A percentile compares a stretch with the other conserved stretches of the same genome.
phyloP scores from a whole-genome alignment of 495 filamentous ascomycete genomes.

The Annulohypoxylon nitens region DNA sequence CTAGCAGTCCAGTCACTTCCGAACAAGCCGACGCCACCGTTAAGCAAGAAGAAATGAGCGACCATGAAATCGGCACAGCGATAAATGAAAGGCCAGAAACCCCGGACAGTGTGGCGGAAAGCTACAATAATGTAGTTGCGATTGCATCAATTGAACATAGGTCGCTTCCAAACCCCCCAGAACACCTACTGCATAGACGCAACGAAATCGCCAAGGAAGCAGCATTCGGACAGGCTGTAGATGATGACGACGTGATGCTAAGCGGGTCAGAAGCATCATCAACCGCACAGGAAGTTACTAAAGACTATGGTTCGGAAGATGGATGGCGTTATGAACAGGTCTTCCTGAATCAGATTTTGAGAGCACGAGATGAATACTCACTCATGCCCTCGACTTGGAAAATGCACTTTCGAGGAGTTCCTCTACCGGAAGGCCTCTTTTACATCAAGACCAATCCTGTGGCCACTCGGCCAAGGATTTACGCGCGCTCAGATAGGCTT shows the following conservation, averaged over 20 bases:
- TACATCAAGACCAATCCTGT: slow-evolving; percentile 37
- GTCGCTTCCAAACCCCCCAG: not conserved
- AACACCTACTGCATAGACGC: not conserved
- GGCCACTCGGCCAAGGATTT: slow-evolving; percentile 46
- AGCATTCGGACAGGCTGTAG: not conserved
- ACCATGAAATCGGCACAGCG: not conserved
- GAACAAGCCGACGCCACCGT: not conserved
- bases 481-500: slow-evolving; percentile 38
- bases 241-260: not conserved
- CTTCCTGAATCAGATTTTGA: slow-evolving; percentile 45
- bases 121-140: not conserved
- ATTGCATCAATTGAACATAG: not conserved
- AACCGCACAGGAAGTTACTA: not conserved
- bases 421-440: slow-evolving; percentile 47
- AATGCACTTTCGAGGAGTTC: slow-evolving; percentile 51
- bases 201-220: not conserved
- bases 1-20: not conserved
- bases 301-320: slow-evolving; percentile 23
- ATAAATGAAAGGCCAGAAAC: not conserved
- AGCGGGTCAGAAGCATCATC: not conserved
- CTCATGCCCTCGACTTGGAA: slow-evolving; percentile 50
- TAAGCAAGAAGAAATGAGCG: not conserved
- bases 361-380: slow-evolving; percentile 45
- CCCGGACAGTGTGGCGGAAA: not conserved
- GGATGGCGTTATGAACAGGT: slow-evolving; percentile 48